Evolutionary conservation across 345 rosid genomes (phyloP).

Genomic region (Eutrema japonicum): DNA sequence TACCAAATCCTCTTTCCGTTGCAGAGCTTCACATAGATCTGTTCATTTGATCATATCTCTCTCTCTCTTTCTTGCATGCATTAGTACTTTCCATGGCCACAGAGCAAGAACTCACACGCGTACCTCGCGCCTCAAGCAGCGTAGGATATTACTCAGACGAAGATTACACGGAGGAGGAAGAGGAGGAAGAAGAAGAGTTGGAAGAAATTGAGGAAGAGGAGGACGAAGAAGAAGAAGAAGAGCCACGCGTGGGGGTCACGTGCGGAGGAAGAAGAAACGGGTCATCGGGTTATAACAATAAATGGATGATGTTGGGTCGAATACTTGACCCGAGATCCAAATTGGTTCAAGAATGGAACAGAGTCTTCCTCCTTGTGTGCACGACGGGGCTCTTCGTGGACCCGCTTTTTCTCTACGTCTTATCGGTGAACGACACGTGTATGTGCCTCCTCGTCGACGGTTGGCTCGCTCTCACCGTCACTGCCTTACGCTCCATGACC

Average conservation of each 20-base stretch:
- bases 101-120: slow-evolving; percentile 45
- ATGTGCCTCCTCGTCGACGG: slow-evolving; percentile 90
- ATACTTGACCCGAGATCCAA: slow-evolving; percentile 84
- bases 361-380: slow-evolving; percentile 75
- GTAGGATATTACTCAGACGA: slow-evolving; percentile 50
- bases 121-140: slow-evolving; percentile 36
- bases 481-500: slow-evolving; percentile 89
- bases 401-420: slow-evolving; percentile 88
- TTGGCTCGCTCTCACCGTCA: slow-evolving; percentile 92
- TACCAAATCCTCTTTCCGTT: slow-evolving; percentile 27
- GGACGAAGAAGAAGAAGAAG: slow-evolving; percentile 40
- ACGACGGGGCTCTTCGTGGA: slow-evolving; percentile 88
- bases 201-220: slow-evolving; percentile 37
- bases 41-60: background rate
- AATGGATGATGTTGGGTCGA: slow-evolving; percentile 59
- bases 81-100: slow-evolving; percentile 44
- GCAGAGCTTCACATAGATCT: slow-evolving; percentile 14
- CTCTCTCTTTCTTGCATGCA: slow-evolving; percentile 36
- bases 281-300: slow-evolving; percentile 33
- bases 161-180: slow-evolving; percentile 43
- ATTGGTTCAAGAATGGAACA: slow-evolving; percentile 93
- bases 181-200: slow-evolving; percentile 34
- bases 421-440: slow-evolving; percentile 69
- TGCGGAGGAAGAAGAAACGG: slow-evolving; percentile 45
- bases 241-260: slow-evolving; percentile 11